Percentiles rank a stretch among this genome's conserved stretches.
These are phyloP conservation scores for Kalanchoe fedtschenkoi DNA, from an alignment of 164 flowering plant species.

Conservation along the genomic window DNA sequence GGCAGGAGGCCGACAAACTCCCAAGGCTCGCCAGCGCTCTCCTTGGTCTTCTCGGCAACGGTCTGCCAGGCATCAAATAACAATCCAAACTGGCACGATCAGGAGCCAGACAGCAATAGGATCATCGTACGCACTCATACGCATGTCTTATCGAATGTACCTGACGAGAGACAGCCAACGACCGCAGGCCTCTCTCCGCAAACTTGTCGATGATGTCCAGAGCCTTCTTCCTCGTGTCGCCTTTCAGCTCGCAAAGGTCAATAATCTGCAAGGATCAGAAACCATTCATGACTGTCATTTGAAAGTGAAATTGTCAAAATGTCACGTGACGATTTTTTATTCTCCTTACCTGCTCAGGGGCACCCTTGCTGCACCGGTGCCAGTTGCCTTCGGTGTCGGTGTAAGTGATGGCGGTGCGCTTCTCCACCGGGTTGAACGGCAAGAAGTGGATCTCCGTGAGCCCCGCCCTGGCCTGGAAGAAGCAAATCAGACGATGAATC, in stretches of 20 bases:
- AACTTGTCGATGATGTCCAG: slow-evolving; percentile 38
- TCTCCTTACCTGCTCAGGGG: slow-evolving; percentile 86
- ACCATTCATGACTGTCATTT: too few relatives aligned
- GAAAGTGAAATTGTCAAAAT: too few relatives aligned
- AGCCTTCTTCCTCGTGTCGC: slow-evolving; percentile 31
- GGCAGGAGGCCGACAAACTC: slow-evolving; percentile 78
- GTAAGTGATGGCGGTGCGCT: slow-evolving; percentile 74
- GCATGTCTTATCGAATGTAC: slow-evolving; percentile 12
- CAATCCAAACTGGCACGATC: background rate
- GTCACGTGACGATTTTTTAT: too few relatives aligned
- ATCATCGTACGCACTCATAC: too few relatives aligned
- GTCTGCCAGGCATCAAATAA: too few relatives aligned
- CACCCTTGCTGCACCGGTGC: slow-evolving; percentile 76
- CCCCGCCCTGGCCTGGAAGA: slow-evolving; percentile 64
- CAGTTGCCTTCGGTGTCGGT: slow-evolving; percentile 40
- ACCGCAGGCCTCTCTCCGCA: slow-evolving; percentile 74
- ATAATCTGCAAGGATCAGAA: slow-evolving; percentile 35
- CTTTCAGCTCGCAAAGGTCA: slow-evolving; percentile 55
- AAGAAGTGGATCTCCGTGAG: slow-evolving; percentile 63
- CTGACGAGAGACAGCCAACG: slow-evolving; percentile 57
- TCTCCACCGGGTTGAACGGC: slow-evolving; percentile 72
- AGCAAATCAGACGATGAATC: background rate
- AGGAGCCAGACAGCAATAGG: background rate
- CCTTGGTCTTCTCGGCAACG: slow-evolving; percentile 66
- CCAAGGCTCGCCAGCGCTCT: slow-evolving; percentile 72